Evolutionary conservation across 345 rosid species (phyloP).

Genomic region (Excoecaria cochinchinensis): DNA sequence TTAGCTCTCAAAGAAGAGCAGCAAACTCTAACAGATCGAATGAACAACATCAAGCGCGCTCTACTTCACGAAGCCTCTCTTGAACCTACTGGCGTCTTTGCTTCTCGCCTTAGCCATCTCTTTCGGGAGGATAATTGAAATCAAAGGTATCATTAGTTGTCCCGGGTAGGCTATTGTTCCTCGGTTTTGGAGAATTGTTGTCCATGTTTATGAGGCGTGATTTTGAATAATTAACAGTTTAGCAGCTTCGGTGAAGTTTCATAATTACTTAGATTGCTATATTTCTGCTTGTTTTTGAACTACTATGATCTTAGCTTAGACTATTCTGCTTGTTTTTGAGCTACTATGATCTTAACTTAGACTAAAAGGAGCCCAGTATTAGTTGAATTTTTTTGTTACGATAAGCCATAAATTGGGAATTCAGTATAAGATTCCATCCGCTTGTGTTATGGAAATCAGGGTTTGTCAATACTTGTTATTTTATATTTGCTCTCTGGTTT

Average conservation of each 20-base stretch:
- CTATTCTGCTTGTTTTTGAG: background rate
- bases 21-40: slow-evolving; percentile 48
- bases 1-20: slow-evolving; percentile 59
- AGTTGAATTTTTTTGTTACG: background rate
- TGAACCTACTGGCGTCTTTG: slow-evolving; percentile 67
- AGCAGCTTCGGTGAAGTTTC: background rate
- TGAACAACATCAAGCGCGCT: slow-evolving; percentile 52
- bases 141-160: background rate
- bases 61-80: slow-evolving; percentile 76
- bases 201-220: background rate
- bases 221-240: slow-evolving; percentile 3
- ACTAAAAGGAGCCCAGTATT: background rate
- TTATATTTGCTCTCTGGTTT: background rate
- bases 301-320: background rate
- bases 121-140: slow-evolving; percentile 45
- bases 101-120: slow-evolving; percentile 70
- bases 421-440: background rate
- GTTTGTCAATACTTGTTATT: background rate
- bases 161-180: background rate
- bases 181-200: background rate
- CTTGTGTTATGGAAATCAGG: background rate
- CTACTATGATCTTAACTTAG: background rate
- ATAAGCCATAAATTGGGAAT: too few species aligned
- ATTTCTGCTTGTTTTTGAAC: background rate
- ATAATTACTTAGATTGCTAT: background rate